phyloP scores from a whole-genome alignment of 345 rosid genomes.

The Passiflora organensis region DNA sequence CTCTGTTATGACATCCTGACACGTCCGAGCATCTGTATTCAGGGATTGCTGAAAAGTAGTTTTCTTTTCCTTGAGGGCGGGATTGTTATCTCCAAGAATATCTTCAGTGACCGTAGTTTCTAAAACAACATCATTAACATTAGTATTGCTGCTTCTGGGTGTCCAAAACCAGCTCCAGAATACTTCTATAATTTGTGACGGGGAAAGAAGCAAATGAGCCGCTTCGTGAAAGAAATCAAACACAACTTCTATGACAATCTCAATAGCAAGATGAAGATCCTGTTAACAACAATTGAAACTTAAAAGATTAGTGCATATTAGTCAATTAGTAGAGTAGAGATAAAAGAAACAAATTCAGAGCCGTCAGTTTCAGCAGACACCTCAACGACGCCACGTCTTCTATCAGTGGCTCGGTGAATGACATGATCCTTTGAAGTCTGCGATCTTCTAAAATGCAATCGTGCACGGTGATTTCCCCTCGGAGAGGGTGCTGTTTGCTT shows the following conservation, averaged over 20 bases:
- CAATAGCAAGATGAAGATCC: conserved; percentile 94
- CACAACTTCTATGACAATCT: conserved; percentile 72
- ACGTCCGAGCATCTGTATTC: conserved; percentile 91
- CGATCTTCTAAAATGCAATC: conserved; percentile 31
- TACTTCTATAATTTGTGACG: conserved; percentile 44
- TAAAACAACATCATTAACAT: conserved; percentile 16
- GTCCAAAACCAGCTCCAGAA: conserved; percentile 48
- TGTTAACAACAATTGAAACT: conserved; percentile 26
- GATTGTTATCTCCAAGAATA: conserved; percentile 61
- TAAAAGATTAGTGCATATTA: conserved; percentile 6
- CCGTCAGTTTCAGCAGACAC: conserved; percentile 44
- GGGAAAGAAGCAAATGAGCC: conserved; percentile 67
- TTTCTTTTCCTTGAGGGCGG: conserved; percentile 47
- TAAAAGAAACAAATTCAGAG: too few relatives aligned
- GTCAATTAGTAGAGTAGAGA: too few relatives aligned
- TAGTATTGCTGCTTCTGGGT: conserved; percentile 18
- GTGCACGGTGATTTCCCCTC: conserved; percentile 35
- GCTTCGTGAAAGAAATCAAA: conserved; percentile 79
- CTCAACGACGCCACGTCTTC: conserved; percentile 97
- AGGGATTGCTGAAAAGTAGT: conserved; percentile 49
- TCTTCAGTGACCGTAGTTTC: conserved; percentile 43
- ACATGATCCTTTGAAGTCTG: conserved; percentile 53
- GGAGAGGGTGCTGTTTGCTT: conserved; percentile 26
- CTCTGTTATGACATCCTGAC: conserved; percentile 93
- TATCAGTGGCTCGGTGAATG: conserved; percentile 68